These are phyloP conservation scores for Thelonectria discophora DNA, from an alignment of 2,329 filamentous ascomycete genomes.

Conservation along the genomic window DNA sequence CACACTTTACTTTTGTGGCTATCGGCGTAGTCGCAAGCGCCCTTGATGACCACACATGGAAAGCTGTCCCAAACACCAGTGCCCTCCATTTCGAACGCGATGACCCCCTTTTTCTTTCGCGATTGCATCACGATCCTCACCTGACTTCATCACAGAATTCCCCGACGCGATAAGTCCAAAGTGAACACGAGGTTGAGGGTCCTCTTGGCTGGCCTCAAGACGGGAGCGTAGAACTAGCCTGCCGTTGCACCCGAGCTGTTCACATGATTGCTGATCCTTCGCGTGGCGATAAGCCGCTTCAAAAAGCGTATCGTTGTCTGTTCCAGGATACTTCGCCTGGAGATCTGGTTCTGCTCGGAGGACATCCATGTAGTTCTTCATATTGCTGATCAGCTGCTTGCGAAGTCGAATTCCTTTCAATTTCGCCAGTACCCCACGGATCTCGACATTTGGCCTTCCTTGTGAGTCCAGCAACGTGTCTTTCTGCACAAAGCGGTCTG, in stretches of 20 bases:
- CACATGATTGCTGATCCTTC: neutral
- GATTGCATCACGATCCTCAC: conserved; percentile 44
- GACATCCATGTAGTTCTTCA: neutral
- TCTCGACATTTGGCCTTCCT: too few relatives aligned
- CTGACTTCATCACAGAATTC: conserved; percentile 23
- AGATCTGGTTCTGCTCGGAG: neutral
- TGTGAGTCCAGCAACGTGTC: conserved; percentile 33
- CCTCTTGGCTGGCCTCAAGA: conserved; percentile 1
- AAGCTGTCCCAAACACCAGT: conserved; percentile 39
- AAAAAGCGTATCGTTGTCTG: neutral
- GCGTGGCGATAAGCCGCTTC: neutral
- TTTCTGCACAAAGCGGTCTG: conserved; percentile 36
- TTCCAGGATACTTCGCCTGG: neutral
- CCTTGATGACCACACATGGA: too few relatives aligned
- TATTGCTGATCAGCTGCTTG: conserved; percentile 2
- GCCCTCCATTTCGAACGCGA: conserved; percentile 50
- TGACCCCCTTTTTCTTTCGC: conserved; percentile 35
- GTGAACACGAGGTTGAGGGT: conserved; percentile 10
- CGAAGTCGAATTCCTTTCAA: conserved; percentile 22
- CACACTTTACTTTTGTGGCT: too few relatives aligned
- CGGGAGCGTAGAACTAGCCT: neutral
- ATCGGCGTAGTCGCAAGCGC: too few relatives aligned
- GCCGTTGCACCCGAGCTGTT: neutral
- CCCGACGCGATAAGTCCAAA: too few relatives aligned
- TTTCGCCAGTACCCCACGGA: conserved; percentile 39